Base-by-base conservation (phyloP, 1,139 yeast species). In the Taiozyma onychis region DNA sequence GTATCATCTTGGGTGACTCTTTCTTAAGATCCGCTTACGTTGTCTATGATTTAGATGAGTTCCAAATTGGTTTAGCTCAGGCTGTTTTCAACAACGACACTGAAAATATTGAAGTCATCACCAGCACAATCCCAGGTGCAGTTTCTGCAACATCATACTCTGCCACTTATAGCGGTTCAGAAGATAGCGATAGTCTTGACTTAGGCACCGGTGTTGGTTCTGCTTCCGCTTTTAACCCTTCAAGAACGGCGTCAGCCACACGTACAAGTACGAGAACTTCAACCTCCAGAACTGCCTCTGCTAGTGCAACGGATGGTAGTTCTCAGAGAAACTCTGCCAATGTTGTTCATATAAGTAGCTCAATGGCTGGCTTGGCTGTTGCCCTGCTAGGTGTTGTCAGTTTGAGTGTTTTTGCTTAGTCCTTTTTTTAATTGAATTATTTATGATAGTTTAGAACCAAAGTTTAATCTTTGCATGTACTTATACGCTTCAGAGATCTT, bases 1-100 rank as follows among this genome's bases (percentile, higher is more conserved):
- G 64, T 1, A 63, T 68, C 46, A 70, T 80, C 16, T 64, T 88
- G 14, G 97, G 97, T 44, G 96, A 88, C 66, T 77, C 83, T 34
- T 82, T 88, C 68, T 69, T 90, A 60, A 76, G 88, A 53, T 74
- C 79, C 48, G 90, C 88, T 9, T 89, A 89, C 64, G 79, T 83
- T 49, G 96, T 88, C 43, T 88, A 78, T 60, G 95, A 90, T 66
- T 70, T 88, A 55, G 90, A 85, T 34, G 78, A 77, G 55, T 67
- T 71, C 49, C 80, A 82, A 61, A 72, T 89, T 30, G 82, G 85
- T 0, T 53, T 90, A 48, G 97, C 95, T 1, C 88, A 78, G 58
- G 85, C 83, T 7, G 69, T 68, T 41, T 67, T 57, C 49, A 49
- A 78, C 49, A 49, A 78, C 10, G 58, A 61, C 28, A 67, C 67